A percentile compares a stretch with the other conserved stretches of the same genome.
These are phyloP conservation scores for Coprinopsis cinerea DNA, from an alignment of 768 basidiomycete genomes.

Conservation along the genomic window DNA sequence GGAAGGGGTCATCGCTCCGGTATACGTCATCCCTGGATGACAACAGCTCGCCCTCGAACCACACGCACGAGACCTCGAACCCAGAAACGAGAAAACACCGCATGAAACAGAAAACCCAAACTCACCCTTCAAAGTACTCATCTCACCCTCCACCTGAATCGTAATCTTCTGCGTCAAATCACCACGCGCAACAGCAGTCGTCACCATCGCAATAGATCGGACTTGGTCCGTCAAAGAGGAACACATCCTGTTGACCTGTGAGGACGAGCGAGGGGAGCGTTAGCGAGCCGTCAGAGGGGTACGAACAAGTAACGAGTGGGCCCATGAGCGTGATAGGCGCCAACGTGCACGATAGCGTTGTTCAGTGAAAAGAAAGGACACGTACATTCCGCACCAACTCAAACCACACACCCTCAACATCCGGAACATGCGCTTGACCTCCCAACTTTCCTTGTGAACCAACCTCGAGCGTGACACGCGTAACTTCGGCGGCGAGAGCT, in stretches of 20 bases:
- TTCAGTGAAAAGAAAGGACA: conserved; percentile 3
- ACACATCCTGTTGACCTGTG: conserved; percentile 77
- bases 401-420: conserved; percentile 90
- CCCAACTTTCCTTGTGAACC: conserved; percentile 87
- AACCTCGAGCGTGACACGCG: conserved; percentile 79
- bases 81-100: too few relatives aligned
- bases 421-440: conserved; percentile 81
- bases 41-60: too few relatives aligned
- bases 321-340: not conserved
- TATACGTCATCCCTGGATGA: too few relatives aligned
- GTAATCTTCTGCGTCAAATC: conserved; percentile 92
- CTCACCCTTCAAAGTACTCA: conserved; percentile 66
- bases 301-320: not conserved
- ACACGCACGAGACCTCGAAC: conserved; percentile 1
- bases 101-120: too few relatives aligned
- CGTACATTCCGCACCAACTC: conserved; percentile 72
- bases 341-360: not conserved
- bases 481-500: conserved; percentile 76
- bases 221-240: conserved; percentile 75
- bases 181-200: conserved; percentile 85
- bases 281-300: not conserved
- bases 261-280: too few relatives aligned
- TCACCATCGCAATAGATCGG: conserved; percentile 78
- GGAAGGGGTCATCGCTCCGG: too few relatives aligned
- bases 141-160: conserved; percentile 82